Evolutionary conservation across 768 basidiomycete genomes (phyloP), one percentile per base, ranked within the genome.

Genomic region (Termitomyces sp.): DNA sequence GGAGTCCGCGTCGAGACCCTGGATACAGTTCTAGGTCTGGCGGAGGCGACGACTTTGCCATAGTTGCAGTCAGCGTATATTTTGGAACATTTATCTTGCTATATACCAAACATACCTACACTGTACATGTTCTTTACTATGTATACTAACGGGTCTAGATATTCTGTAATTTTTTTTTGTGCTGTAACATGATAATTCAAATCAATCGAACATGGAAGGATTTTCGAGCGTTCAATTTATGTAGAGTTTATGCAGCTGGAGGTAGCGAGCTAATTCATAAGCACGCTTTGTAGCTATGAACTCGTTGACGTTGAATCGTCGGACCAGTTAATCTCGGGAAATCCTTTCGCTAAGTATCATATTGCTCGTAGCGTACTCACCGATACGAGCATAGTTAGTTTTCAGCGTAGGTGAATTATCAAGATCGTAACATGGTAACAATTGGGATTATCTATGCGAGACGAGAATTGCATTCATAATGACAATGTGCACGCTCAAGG

Each of bases 1-100:
- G 91, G 91, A 21, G 79, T 82, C 40, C 75, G 83, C 10, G 66
- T 90, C 5, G 91, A 93, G 68, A 62, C 72, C 8, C 62, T 89
- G 4, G 79, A 81, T 16, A 67, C 72, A 27, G 77, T 92, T 41
- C 70, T 70, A 5, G 89, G 88, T 12, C 69, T 92, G 60, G 70
- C 64, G 50, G 71, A 73, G 49, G 72, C 76, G 16, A 57, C 56
- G 12, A 25, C 34, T 30, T 28, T 30, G 25, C 41, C 11, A 45
- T 60, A 43, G 40, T 45, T 8, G 6, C 17, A 35, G 17, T 23
- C 19, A 5, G 19, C 12, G 30, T 35, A n/a, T 34, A 19, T 32
- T 35, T 50, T 40, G 40, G 34, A 48, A 16, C n/a, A n/a, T 46
- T 17, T n/a, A 42, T 54, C 21, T 40, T 52, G 44, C 44, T 49